Evolutionary conservation across 140 eudicot genomes (phyloP).

Genomic region (Erigeron philadelphicus): DNA sequence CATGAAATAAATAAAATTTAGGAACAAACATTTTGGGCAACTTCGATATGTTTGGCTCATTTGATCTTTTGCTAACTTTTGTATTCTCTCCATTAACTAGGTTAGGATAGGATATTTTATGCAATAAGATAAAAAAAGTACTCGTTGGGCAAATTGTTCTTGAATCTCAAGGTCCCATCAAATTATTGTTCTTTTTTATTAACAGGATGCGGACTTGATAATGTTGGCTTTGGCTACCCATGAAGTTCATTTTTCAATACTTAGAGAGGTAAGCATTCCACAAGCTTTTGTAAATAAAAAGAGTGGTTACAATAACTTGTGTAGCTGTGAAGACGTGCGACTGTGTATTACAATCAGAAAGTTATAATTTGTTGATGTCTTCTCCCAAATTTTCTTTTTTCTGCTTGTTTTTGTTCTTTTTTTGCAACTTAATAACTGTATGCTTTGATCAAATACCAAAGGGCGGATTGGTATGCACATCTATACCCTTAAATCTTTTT

Average conservation of each 20-base stretch:
- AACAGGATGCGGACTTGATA: constrained; percentile 95
- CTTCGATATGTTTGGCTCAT: not conserved
- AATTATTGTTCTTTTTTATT: constrained; percentile 17
- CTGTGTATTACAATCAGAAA: not conserved
- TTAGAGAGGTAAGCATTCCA: constrained; percentile 64
- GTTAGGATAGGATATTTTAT: too few relatives aligned
- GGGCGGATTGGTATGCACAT: not conserved
- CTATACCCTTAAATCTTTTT: not conserved
- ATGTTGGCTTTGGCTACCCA: constrained; percentile 98
- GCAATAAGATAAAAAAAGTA: too few relatives aligned
- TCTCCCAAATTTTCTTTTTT: not conserved
- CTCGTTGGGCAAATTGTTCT: not conserved
- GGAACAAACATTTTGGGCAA: not conserved
- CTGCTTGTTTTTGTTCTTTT: not conserved
- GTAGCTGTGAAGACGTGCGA: not conserved
- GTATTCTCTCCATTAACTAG: not conserved
- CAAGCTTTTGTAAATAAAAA: constrained; percentile 1
- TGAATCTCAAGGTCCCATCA: constrained; percentile 13
- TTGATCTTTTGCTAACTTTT: not conserved
- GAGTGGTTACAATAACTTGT: constrained; percentile 14
- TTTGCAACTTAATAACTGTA: not conserved
- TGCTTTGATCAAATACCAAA: not conserved
- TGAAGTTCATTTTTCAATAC: constrained; percentile 97
- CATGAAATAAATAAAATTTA: too few relatives aligned
- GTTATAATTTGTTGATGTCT: not conserved